Evolutionary conservation across 331 rosid species (phyloP), one percentile per base, ranked within the genome.

Genomic region (Prunus yedoensis): DNA sequence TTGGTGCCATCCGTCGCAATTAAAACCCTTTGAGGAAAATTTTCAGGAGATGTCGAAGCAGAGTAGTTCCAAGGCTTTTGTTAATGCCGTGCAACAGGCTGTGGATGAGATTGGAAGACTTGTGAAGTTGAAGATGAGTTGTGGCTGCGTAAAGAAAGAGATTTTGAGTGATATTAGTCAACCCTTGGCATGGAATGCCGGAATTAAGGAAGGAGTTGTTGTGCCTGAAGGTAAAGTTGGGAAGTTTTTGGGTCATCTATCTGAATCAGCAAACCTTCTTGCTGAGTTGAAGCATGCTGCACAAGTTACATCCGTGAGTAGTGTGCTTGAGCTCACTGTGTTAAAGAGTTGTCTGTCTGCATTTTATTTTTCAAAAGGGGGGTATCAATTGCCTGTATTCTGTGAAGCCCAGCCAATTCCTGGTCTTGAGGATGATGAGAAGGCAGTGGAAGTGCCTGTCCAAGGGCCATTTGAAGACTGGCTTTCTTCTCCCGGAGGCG

Each of bases 1-100:
- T 25, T 93, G 96, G 98, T 93, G 96, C 78, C 85, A 86, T 73
- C 82, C 93, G 0, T 93, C 88, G 9, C 95, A 87, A 14, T 66
- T 93, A 78, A 90, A 89, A 83, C 88, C 86, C 10, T 90, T 93
- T 59, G 85, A 82, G 87, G 90, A 89, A 21, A 82, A 82, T 71
- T 93, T 87, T 12, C 78, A 58, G 45, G 89, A 85, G 69, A 87
- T 86, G 90, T 88, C 80, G n/a, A 82, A 73, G 81, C 89, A 86
- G 74, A 85, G 91, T 78, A 74, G 47, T 70, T 77, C 87, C 27
- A 76, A 54, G 60, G 59, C 76, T 57, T 93, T 93, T 77, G 77
- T 75, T 23, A 68, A 84, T 82, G 96, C 95, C 18, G 90, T 93
- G 16, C 83, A 85, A 71, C 87, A 83, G 66, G 98, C 95, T 76